Base-by-base conservation (phyloP, 495 filamentous ascomycete species). In the Lepidopterella palustris region DNA sequence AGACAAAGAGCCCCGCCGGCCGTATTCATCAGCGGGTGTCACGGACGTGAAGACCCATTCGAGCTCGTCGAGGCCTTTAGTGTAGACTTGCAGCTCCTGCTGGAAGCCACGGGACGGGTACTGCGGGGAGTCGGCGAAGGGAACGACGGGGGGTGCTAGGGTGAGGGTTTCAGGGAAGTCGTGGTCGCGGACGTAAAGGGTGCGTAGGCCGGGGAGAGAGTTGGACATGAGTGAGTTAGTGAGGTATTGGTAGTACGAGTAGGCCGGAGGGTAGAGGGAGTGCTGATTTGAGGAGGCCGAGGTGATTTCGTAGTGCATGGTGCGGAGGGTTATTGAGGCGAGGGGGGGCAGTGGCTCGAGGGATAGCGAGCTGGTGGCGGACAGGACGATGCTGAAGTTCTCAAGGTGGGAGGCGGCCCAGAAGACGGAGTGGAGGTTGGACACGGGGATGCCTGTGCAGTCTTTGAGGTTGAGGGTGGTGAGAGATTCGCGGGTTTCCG, bases 181-280 rank as follows among this genome's bases (percentile, higher is more conserved):
- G 9, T 85, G 76, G 65, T 96, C 90, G 9, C 89, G 87, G 40
- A 96, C 93, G 71, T 95, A 97, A 25, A 97, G 78, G 20, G 83
- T 78, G 5, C 73, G 76, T 1, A 98, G 80, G 11, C 80, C 77
- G 9, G 91, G 88, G 0, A 98, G 79, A 15, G 80, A 77, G 57
- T 85, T 83, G n/a, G 82, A 79, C 62, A 90, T 82, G 29, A 98
- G 78, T 5, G 88, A 93, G 35, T 80, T 79, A 23, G 90, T 81
- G n/a, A 98, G 82, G 75, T 95, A 96, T 45, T 78, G 76, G 70
- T 98, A 96, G 76, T 96, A 95, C 53, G 84, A 85, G 4, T 77
- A 73, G 0, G 82, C 79, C 6, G 84, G 81, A 20, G 78, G 79
- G 4, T 83, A 76, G 42, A 88, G 79, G 23, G 80, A 79, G 58